A percentile compares a stretch with the other conserved stretches of the same genome.
Conservation (phyloP, 202 grass and related monocot species). For the Setaria italica region DNA sequence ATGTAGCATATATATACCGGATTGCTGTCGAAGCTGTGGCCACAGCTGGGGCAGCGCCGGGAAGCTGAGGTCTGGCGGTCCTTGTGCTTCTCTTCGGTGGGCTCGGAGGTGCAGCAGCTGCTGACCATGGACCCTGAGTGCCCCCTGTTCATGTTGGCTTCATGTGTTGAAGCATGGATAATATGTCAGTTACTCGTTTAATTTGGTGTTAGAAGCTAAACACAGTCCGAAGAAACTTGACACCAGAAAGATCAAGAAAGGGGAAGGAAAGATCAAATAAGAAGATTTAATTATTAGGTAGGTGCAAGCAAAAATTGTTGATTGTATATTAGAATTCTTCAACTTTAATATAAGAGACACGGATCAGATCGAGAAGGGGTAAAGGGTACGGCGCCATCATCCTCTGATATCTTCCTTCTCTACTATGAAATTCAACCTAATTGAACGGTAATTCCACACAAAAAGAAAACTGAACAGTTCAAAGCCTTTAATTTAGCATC, state of each 20-base stretch:
- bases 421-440: neutral
- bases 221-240: neutral
- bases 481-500: neutral
- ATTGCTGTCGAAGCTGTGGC: slow-evolving; percentile 57
- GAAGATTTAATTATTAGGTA: neutral
- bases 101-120: slow-evolving; percentile 29
- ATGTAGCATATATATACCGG: slow-evolving; percentile 41
- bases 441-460: neutral
- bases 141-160: slow-evolving; percentile 36
- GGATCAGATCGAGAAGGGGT: neutral
- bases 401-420: neutral
- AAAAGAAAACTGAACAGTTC: neutral
- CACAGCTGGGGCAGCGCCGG: slow-evolving; percentile 60
- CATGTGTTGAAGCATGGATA: neutral
- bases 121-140: slow-evolving; percentile 4
- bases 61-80: slow-evolving; percentile 41
- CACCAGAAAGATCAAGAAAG: neutral
- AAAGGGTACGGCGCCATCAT: neutral
- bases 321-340: neutral
- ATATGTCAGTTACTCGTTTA: neutral
- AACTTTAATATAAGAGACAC: neutral
- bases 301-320: neutral
- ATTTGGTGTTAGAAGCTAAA: neutral
- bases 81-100: slow-evolving; percentile 55
- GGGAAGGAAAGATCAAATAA: neutral